A percentile compares a stretch with the other conserved stretches of the same genome.
phyloP scores from a whole-genome alignment of 345 rosid species.

The Lepidium aucheri region DNA sequence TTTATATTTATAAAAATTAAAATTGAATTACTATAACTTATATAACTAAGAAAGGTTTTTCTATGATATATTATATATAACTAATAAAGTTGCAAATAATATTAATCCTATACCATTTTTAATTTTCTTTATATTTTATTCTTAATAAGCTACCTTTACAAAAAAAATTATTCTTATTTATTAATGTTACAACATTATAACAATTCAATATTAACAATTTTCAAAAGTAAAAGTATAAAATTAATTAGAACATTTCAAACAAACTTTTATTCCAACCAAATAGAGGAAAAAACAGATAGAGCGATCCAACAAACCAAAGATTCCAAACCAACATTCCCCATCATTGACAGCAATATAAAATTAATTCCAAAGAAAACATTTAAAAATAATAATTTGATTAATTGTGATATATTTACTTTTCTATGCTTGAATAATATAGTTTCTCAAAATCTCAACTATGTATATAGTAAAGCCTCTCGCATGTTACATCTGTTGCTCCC shows the following conservation, averaged over 20 bases:
- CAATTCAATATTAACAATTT: neutral
- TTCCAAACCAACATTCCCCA: constrained; percentile 26
- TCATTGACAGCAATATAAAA: constrained; percentile 22
- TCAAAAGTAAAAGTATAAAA: neutral
- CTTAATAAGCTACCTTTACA: neutral
- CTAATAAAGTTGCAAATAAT: too few species aligned
- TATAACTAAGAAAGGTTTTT: too few species aligned
- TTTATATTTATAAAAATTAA: neutral
- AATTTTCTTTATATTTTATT: too few species aligned
- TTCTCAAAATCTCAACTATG: neutral
- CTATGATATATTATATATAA: too few species aligned
- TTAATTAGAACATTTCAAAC: constrained; percentile 16
- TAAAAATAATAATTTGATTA: neutral
- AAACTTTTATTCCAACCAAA: constrained; percentile 12
- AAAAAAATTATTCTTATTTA: neutral
- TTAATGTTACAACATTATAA: neutral
- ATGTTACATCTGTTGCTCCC: constrained; percentile 11
- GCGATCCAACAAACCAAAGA: constrained; percentile 23
- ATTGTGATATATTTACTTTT: neutral
- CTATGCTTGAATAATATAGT: neutral
- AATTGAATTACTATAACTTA: too few species aligned
- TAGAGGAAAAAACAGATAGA: constrained; percentile 5
- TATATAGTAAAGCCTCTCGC: constrained; percentile 16
- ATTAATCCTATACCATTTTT: too few species aligned
- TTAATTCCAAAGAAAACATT: neutral